These are phyloP conservation scores for Santalum album DNA, from an alignment of 164 flowering plant genomes.

Conservation along the genomic window DNA sequence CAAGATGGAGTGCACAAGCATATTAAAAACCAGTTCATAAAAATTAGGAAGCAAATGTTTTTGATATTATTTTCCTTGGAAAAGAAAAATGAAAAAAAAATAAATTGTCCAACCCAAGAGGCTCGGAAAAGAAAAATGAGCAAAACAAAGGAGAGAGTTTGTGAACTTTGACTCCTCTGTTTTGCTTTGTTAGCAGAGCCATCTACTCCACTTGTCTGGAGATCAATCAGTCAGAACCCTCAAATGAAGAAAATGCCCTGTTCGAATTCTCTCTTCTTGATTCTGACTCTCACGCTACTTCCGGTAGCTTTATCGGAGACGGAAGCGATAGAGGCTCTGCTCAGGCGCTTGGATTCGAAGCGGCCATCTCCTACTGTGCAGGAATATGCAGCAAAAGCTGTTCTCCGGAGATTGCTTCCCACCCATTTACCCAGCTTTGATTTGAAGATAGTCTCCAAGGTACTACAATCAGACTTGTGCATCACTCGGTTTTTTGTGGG, in stretches of 20 bases:
- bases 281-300: slow-evolving; percentile 5
- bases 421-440: slow-evolving; percentile 62
- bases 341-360: slow-evolving; percentile 40
- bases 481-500: no score
- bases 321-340: slow-evolving; percentile 32
- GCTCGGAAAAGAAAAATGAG: no score
- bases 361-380: slow-evolving; percentile 43
- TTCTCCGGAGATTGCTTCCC: slow-evolving; percentile 64
- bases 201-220: no score
- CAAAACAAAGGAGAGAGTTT: no score
- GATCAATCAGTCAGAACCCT: slow-evolving; percentile 6
- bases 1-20: no score
- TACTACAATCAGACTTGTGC: slow-evolving; percentile 1
- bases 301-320: slow-evolving; percentile 11
- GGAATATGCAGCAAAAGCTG: slow-evolving; percentile 60
- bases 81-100: no score
- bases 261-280: slow-evolving; percentile 5
- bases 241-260: slow-evolving; percentile 6
- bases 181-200: no score
- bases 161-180: no score
- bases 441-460: slow-evolving; percentile 60
- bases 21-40: no score
- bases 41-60: no score
- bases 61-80: no score
- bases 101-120: no score